Evolutionary conservation across 2,329 filamentous ascomycete genomes (phyloP).

Genomic region (Colletotrichum tropicale): DNA sequence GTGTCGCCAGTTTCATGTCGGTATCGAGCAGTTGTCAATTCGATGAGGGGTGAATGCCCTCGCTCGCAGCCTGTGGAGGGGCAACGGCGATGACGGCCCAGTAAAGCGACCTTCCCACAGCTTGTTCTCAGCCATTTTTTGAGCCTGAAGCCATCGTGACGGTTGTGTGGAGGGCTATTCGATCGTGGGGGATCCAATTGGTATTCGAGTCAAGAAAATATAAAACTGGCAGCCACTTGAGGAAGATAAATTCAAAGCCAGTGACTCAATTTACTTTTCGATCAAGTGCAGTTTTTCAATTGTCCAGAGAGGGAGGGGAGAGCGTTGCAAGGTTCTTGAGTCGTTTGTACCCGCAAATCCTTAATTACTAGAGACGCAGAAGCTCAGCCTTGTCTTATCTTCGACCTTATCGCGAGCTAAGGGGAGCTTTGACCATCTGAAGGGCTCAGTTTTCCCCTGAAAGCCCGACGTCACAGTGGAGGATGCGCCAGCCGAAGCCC

Average conservation of each 20-base stretch:
- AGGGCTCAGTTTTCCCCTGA: neutral
- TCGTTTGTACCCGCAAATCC: neutral
- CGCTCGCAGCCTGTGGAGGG: neutral
- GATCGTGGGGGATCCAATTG: neutral
- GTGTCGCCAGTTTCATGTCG: slow-evolving; percentile 24
- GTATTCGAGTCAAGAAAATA: neutral
- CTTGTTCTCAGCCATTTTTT: slow-evolving; percentile 32
- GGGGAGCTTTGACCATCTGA: slow-evolving; percentile 7
- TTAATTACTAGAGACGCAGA: neutral
- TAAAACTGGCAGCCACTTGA: neutral
- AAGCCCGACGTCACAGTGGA: slow-evolving; percentile 17
- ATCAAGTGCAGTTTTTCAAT: neutral
- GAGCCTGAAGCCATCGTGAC: slow-evolving; percentile 30
- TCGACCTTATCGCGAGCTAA: neutral
- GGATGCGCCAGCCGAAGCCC: neutral
- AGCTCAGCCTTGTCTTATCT: slow-evolving; percentile 17
- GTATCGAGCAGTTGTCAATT: neutral
- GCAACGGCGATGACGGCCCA: slow-evolving; percentile 28
- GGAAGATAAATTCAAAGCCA: neutral
- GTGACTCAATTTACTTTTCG: neutral
- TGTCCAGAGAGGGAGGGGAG: neutral
- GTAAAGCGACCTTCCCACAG: slow-evolving; percentile 47
- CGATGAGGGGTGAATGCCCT: neutral
- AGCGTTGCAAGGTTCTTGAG: neutral
- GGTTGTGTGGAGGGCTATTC: neutral